Conservation (phyloP, 768 basidiomycete species). For the Suillus hirtellus region DNA sequence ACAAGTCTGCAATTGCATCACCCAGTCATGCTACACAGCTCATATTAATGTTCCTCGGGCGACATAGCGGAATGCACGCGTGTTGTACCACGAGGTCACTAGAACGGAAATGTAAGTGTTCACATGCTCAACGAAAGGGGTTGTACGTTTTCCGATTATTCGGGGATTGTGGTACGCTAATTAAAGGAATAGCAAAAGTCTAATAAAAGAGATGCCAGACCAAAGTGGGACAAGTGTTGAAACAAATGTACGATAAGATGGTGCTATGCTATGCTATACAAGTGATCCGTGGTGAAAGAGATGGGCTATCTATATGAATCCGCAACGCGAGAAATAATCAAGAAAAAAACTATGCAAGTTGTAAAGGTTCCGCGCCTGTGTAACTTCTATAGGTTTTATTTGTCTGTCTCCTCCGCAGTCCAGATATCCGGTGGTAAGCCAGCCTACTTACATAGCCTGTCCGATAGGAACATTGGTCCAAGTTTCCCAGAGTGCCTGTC, state of each 20-base stretch:
- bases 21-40: background rate
- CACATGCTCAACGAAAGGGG: no score
- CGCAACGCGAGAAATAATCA: background rate
- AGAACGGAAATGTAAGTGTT: background rate
- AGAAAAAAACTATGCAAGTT: background rate
- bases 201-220: background rate
- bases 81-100: background rate
- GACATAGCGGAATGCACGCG: no score
- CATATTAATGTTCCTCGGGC: background rate
- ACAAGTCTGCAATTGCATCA: background rate
- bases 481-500: conserved; percentile 42
- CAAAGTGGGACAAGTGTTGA: background rate
- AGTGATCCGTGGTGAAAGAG: background rate
- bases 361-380: background rate
- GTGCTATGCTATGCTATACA: background rate
- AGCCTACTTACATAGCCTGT: conserved; percentile 31
- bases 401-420: background rate
- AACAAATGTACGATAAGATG: background rate
- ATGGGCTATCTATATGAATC: background rate
- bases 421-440: background rate
- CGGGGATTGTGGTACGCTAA: background rate
- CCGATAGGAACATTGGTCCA: conserved; percentile 37
- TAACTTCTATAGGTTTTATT: background rate
- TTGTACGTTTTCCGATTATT: background rate
- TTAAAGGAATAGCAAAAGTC: background rate